phyloP scores from a whole-genome alignment of 2,329 filamentous ascomycete species.

The Neonectria neomacrospora region DNA sequence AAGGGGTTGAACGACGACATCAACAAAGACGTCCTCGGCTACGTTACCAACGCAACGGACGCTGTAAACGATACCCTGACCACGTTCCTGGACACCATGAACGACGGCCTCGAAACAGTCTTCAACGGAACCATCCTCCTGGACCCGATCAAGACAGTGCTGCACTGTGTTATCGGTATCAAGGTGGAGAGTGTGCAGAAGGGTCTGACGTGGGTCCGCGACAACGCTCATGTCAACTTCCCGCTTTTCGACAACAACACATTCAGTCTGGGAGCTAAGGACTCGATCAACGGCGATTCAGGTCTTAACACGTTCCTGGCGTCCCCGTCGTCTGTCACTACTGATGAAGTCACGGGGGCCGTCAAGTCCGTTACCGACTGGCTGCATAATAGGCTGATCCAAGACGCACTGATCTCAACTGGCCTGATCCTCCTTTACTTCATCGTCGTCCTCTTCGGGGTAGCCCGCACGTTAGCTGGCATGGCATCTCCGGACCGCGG shows the following conservation, averaged over 20 bases:
- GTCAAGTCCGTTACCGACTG: conserved; percentile 75
- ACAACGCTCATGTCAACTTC: conserved; percentile 85
- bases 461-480: conserved; percentile 72
- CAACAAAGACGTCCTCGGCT: conserved; percentile 86
- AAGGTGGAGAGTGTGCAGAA: conserved; percentile 88
- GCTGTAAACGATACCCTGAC: conserved; percentile 90
- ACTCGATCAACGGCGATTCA: conserved; percentile 67
- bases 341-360: conserved; percentile 83
- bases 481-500: conserved; percentile 69
- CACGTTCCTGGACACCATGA: conserved; percentile 81
- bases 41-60: conserved; percentile 84
- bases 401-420: conserved; percentile 83
- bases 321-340: conserved; percentile 76
- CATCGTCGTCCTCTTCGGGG: conserved; percentile 78
- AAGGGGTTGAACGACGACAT: conserved; percentile 77
- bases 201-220: conserved; percentile 92
- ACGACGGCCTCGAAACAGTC: conserved; percentile 75
- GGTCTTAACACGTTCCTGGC: conserved; percentile 78
- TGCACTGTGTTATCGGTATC: conserved; percentile 87
- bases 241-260: conserved; percentile 82
- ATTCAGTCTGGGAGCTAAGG: conserved; percentile 82
- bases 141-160: conserved; percentile 79
- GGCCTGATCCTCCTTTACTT: conserved; percentile 81
- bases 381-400: conserved; percentile 74
- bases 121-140: conserved; percentile 87